Evolutionary conservation across 2,329 filamentous ascomycete genomes (phyloP), one percentile per base, ranked within the genome.

Genomic region (Xylaria digitata): DNA sequence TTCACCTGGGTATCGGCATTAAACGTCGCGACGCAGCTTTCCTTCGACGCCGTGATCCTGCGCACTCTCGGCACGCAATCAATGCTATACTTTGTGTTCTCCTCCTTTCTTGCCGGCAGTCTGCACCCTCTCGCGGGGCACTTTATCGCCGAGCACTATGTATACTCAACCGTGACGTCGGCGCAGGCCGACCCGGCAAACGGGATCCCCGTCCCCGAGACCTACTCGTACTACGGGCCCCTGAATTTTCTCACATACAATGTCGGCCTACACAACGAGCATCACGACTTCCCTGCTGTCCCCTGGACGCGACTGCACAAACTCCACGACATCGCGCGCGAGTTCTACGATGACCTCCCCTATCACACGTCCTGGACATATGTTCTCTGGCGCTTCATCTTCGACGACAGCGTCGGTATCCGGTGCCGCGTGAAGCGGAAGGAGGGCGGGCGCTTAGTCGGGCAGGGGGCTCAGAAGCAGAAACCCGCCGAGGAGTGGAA

Each of bases 141-240:
- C 82, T 99, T 99, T 84, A 99, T 99, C 80, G 94, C 96, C 65
- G 96, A 99, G 83, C 96, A 99, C 81, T 95, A 95, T 81, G 91
- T 95, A 72, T 94, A 93, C 77, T 85, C 89, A 73, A 89, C 87
- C 58, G 82, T 87, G 73, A 83, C 83, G 15, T 83, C 85, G 19
- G 81, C 83, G 9, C 85, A 87, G 65, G 80, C 78, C 59, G 80
- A 90, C 71, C 87, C 89, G 1, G 81, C 84, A 26, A 90, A 89
- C 73, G 80, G 82, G 46, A 82, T 92, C 48, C 85, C 90, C 17
- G 86, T 97, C 4, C 94, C 96, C 2, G 96, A 99, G 84, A 99
- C 96, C 0, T 99, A 93, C 82, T 95, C 91, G 54, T 99, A 99
- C 86, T 99, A 99, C 78, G 96, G 96, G 0, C 88, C 92, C 0